Evolutionary conservation across 2,329 filamentous ascomycete genomes (phyloP), one percentile per base, ranked within the genome.

Genomic region (Fulvia fulva): DNA sequence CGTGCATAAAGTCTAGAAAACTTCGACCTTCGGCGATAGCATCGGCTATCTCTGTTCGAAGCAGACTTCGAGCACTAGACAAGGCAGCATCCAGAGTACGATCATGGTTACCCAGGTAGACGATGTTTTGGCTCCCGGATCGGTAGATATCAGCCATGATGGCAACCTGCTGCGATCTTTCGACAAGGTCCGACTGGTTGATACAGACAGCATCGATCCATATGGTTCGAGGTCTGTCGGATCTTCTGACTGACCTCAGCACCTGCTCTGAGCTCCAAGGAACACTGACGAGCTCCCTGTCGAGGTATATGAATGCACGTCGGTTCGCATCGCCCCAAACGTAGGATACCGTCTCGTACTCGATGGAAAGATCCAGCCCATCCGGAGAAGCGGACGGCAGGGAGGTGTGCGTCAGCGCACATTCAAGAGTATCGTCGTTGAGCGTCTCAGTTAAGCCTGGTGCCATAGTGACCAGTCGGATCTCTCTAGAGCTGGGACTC

Each of bases 201-300:
- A 64, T 63, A 26, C 58, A 63, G 14, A 63, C 21, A 14, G 63
- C 56, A 50, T 65, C 63, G 26, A 60, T 62, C 62, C 62, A 65
- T 2, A 65, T n/a, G 14, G 43, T 41, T 11, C 44, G 19, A 14
- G 26, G 5, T 50, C 12, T 25, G 7, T 55, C 46, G 28, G 7
- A 8, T 21, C 41, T 28, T 16, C 57, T 54, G 19, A 57, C 44
- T 19, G 57, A 54, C 9, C 32, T n/a, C 8, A 57, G 46, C 5
- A 46, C 53, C 14, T 32, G 22, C 16, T 50, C 57, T 12, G 57
- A 30, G 22, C 49, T 55, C 12, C 19, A 23, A 5, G 51, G 45
- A 4, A 57, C 51, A 5, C 19, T n/a, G n/a, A 57, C 11, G 7
- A n/a, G 9, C 23, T 26, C 22, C 34, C 44, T 51, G 26, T 57